phyloP scores from a whole-genome alignment of 2,329 filamentous ascomycete genomes.

The Fusarium sterilihyphosum region DNA sequence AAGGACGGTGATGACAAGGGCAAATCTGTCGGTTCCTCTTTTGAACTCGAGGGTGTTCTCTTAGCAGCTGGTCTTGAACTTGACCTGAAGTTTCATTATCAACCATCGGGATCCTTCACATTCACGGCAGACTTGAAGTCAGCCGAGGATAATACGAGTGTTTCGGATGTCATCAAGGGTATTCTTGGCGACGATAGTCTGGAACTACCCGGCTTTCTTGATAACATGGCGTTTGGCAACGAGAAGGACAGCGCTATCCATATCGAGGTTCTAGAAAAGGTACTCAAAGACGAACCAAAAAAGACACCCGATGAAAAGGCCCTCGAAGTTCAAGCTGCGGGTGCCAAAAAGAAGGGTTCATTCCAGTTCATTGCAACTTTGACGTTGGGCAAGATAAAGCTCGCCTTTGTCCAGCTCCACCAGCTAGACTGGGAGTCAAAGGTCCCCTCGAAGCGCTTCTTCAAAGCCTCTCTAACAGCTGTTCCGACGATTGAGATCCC shows the following conservation, averaged over 20 bases:
- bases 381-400: not conserved
- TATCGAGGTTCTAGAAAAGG: not conserved
- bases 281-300: not conserved
- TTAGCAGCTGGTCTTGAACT: not conserved
- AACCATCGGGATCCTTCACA: not conserved
- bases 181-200: not conserved
- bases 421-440: not conserved
- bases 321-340: not conserved
- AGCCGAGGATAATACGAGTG: not conserved
- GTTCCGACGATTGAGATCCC: not conserved
- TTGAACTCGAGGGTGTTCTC: not conserved
- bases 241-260: not conserved
- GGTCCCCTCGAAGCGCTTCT: not conserved
- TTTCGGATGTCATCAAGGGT: not conserved
- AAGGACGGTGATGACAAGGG: not conserved
- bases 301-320: not conserved
- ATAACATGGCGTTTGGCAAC: not conserved
- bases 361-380: not conserved
- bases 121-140: not conserved
- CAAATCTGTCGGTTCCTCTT: not conserved
- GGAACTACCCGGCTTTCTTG: not conserved
- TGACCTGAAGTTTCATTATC: not conserved
- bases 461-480: not conserved
- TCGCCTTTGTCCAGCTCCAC: not conserved
- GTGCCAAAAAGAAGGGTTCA: not conserved